phyloP scores from a whole-genome alignment of 2,329 filamentous ascomycete genomes.

The Microcera coccophila region DNA sequence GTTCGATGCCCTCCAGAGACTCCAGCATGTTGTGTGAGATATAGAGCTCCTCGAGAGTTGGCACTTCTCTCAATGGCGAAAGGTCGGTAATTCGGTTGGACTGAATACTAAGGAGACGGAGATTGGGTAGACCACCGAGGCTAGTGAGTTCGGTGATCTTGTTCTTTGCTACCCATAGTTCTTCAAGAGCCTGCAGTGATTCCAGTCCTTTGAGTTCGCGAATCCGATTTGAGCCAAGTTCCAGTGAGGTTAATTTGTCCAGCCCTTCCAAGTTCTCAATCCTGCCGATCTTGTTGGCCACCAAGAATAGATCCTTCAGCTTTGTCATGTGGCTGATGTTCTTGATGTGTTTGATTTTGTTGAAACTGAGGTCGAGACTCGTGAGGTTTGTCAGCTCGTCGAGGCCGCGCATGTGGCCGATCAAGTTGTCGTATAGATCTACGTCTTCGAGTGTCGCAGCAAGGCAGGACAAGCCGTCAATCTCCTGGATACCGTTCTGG shows the following conservation, averaged over 20 bases:
- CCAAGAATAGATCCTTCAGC: slow-evolving; percentile 81
- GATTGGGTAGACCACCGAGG: slow-evolving; percentile 68
- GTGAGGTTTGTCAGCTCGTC: slow-evolving; percentile 73
- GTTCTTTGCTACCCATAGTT: slow-evolving; percentile 94
- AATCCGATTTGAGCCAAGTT: slow-evolving; percentile 89
- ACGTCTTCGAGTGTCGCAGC: slow-evolving; percentile 71
- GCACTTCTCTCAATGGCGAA: slow-evolving; percentile 67
- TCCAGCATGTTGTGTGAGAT: slow-evolving; percentile 91
- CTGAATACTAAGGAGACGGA: slow-evolving; percentile 89
- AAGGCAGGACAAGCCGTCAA: slow-evolving; percentile 68
- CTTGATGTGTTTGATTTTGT: slow-evolving; percentile 99
- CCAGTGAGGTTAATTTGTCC: slow-evolving; percentile 72
- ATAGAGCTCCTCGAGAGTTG: slow-evolving; percentile 85
- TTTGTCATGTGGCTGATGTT: slow-evolving; percentile 72
- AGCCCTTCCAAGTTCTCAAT: slow-evolving; percentile 83
- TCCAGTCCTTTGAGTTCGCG: slow-evolving; percentile 84
- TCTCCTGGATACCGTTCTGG: slow-evolving; percentile 80
- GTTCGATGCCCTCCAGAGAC: slow-evolving; percentile 68
- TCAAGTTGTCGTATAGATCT: slow-evolving; percentile 95
- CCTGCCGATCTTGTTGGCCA: slow-evolving; percentile 86
- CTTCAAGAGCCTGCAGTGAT: slow-evolving; percentile 69
- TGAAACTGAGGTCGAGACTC: slow-evolving; percentile 88
- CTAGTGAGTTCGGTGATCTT: slow-evolving; percentile 84
- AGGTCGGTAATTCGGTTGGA: slow-evolving; percentile 86
- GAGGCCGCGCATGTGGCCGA: slow-evolving; percentile 79